phyloP scores from a whole-genome alignment of 345 rosid genomes.

The Eucalyptus tenuipes region DNA sequence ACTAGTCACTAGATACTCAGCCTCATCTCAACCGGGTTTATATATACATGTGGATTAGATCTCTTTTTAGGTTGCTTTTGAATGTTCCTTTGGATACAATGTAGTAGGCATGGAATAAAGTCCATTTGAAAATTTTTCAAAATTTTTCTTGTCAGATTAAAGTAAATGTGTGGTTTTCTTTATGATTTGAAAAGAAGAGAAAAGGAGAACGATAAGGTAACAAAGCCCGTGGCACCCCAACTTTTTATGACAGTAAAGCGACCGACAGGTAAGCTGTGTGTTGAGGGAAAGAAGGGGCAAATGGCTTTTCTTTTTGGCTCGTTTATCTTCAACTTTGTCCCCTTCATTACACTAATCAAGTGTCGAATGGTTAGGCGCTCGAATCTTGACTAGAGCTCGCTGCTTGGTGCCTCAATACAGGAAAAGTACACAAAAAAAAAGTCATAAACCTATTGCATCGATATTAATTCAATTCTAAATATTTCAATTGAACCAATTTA shows the following conservation, averaged over 20 bases:
- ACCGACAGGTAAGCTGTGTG: background rate
- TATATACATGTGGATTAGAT: background rate
- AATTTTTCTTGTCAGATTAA: background rate
- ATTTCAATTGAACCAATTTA: accelerated
- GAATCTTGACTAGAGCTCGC: background rate
- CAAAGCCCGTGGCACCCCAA: background rate
- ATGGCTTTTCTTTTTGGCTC: background rate
- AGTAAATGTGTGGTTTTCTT: background rate
- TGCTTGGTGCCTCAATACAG: background rate
- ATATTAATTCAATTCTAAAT: no score
- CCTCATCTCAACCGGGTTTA: background rate
- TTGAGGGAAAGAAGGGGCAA: background rate
- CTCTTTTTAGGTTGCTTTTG: background rate
- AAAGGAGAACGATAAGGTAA: background rate
- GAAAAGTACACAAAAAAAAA: no score
- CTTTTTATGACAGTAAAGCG: background rate
- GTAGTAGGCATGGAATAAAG: background rate
- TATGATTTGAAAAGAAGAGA: background rate
- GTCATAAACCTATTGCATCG: no score
- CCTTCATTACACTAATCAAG: background rate
- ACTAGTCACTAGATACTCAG: background rate
- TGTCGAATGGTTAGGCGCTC: background rate
- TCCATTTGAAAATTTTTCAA: background rate
- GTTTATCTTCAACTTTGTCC: background rate
- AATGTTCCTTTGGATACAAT: background rate